Percentiles rank a stretch among this genome's conserved stretches.
Evolutionary conservation across 1,284 basidiomycete genomes (phyloP).

Genomic region (Moesziomyces sp.): DNA sequence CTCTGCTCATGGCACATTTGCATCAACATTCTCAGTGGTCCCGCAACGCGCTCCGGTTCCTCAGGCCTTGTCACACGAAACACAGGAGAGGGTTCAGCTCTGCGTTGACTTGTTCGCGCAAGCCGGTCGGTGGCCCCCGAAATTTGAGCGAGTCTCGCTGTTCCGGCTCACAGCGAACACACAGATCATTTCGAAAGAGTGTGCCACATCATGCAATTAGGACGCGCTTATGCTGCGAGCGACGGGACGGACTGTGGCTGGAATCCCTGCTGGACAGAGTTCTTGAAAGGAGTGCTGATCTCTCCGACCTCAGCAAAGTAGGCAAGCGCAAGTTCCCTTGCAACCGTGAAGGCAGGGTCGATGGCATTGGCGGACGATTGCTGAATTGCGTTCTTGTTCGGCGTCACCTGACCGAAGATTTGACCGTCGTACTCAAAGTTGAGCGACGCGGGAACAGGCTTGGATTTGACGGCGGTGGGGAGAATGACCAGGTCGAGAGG

Average conservation of each 20-base stretch:
- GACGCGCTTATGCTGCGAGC: no score
- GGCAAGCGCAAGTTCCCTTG: constrained; percentile 57
- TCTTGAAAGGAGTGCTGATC: constrained; percentile 49
- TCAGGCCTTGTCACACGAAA: no score
- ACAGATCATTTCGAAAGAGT: no score
- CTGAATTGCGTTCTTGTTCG: not conserved
- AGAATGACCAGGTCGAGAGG: constrained; percentile 68
- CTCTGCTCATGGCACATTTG: no score
- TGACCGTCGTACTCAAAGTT: constrained; percentile 48
- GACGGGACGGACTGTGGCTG: not conserved
- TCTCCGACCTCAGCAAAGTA: constrained; percentile 61
- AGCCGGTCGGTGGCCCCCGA: no score
- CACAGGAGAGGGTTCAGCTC: no score
- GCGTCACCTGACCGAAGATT: constrained; percentile 42
- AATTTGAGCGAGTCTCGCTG: no score
- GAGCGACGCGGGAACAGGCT: constrained; percentile 9
- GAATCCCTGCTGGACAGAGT: constrained; percentile 29
- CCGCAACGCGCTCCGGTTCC: no score
- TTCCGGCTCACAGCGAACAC: no score
- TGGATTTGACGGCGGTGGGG: not conserved
- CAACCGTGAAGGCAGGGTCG: constrained; percentile 40
- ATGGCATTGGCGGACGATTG: not conserved
- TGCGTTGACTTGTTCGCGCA: no score
- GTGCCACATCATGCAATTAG: no score
- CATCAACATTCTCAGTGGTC: no score